phyloP scores from a whole-genome alignment of 805 yeast genomes.

The Cyberlindnera maclurae region DNA sequence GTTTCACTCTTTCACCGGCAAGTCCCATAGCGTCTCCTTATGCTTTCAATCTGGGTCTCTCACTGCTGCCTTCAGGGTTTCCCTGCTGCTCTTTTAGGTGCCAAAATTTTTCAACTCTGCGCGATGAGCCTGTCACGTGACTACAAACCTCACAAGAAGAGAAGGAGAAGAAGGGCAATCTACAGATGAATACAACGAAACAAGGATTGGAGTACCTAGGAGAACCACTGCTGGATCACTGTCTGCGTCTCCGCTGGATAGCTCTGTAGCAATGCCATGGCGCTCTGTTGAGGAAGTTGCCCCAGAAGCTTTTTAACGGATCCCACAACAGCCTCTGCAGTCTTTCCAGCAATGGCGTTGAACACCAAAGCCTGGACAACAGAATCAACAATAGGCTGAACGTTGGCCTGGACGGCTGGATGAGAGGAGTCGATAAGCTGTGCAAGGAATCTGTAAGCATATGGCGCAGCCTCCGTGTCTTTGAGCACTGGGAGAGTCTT shows the following conservation, averaged over 20 bases:
- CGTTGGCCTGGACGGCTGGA: constrained; percentile 44
- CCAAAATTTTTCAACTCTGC: constrained; percentile 2
- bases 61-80: neutral
- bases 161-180: neutral
- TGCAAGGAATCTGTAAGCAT: constrained; percentile 66
- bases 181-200: neutral
- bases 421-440: constrained; percentile 66
- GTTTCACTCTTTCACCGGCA: constrained; percentile 74
- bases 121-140: constrained; percentile 1
- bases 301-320: constrained; percentile 60
- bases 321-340: constrained; percentile 57
- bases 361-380: constrained; percentile 71
- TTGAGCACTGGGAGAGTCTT: constrained; percentile 71
- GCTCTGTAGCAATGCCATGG: constrained; percentile 52
- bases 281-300: constrained; percentile 61
- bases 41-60: neutral
- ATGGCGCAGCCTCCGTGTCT: constrained; percentile 87
- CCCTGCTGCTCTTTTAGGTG: neutral
- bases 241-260: constrained; percentile 56
- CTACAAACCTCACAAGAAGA: neutral
- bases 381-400: constrained; percentile 56
- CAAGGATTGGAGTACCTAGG: constrained; percentile 14
- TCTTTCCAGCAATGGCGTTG: constrained; percentile 58
- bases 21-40: constrained; percentile 50
- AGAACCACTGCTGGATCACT: constrained; percentile 55